phyloP scores from a whole-genome alignment of 345 rosid species.

The Ceriops tagal region DNA sequence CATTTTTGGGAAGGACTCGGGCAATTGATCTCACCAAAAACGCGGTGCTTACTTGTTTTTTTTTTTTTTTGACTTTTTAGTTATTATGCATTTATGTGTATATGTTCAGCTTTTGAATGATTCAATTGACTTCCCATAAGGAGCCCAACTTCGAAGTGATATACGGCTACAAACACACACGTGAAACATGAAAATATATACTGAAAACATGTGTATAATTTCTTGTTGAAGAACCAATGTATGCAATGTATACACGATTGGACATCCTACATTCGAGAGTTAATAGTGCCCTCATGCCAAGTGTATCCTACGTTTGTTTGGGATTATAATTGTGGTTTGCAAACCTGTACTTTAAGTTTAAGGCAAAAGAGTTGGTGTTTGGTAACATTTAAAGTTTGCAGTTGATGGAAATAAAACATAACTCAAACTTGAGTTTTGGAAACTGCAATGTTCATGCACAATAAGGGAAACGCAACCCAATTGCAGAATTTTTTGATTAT shows the following conservation, averaged over 20 bases:
- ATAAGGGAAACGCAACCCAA: too few species aligned
- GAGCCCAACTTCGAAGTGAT: background rate
- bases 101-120: background rate
- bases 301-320: too few species aligned
- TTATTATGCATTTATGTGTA: background rate
- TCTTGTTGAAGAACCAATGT: background rate
- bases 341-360: too few species aligned
- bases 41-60: constrained; percentile 4
- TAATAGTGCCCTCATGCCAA: too few species aligned
- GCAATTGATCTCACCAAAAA: constrained; percentile 20
- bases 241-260: background rate
- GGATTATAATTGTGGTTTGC: too few species aligned
- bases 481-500: too few species aligned
- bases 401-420: too few species aligned
- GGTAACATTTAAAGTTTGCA: too few species aligned
- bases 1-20: background rate
- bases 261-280: too few species aligned
- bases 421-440: too few species aligned
- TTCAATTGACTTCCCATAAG: background rate
- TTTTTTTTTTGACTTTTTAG: background rate
- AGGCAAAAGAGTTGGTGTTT: too few species aligned
- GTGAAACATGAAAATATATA: background rate
- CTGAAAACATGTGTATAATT: background rate
- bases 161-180: background rate
- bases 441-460: too few species aligned